Evolutionary conservation across 257 asterid species (phyloP), one percentile per base, ranked within the genome.

Genomic region (Ocimum tenuiflorum): DNA sequence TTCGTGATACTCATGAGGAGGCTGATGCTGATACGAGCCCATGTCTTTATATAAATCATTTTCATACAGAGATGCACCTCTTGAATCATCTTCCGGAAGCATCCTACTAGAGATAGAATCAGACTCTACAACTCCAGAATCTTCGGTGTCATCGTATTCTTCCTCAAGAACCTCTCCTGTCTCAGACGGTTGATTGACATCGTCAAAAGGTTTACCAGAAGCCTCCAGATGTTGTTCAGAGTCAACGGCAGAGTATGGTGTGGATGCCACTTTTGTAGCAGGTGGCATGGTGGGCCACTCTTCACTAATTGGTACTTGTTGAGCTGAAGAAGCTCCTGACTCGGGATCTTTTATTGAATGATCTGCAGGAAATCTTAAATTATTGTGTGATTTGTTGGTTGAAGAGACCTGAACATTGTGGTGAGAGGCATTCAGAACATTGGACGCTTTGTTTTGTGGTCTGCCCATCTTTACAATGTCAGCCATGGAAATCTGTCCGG

Each of bases 381-480:
- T 73, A 54, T 74, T 73, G 45, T 76, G 74, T 45, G 78, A 46
- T 10, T 77, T 62, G 42, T 70, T 70, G 29, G 76, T 50, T 55
- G 83, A 60, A 71, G 65, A 60, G 39, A 78, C 85, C 56, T 69
- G 86, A 57, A 38, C 73, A 76, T 78, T 77, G 72, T 63, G 75
- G 46, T 67, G 71, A 55, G 85, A 70, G 71, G 80, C 65, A 58
- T 57, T 79, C 1, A 75, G 66, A 35, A 63, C 77, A 77, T 59
- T 65, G 3, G 82, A 33, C 35, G 69, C 73, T 65, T 74, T 88
- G 75, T 69, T 80, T 0, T 72, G 86, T 9, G 95, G 95, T 72
- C 77, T 82, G 43, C 99, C 99, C 99, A 81, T 89, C 89, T 94
- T 94, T 83, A 94, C 96, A 76, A 94, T 85, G 79, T 94, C 96